Base-by-base conservation (phyloP, 345 rosid genomes). In the Camelina laxa region DNA sequence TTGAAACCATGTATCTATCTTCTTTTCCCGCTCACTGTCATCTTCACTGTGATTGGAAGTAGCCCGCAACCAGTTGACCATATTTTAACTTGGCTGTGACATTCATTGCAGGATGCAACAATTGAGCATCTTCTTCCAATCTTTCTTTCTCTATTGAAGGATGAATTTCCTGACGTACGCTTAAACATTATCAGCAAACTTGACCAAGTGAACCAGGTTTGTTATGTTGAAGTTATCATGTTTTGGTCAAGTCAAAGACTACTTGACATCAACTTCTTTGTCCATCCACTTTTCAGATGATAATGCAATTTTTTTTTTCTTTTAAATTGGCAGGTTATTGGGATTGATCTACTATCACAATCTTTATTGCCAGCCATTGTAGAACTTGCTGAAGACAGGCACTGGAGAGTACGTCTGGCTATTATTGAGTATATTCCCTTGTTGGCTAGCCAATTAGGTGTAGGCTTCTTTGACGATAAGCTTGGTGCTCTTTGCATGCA, bases 331-430 rank as follows among this genome's bases (percentile, higher is more conserved):
- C 89, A 93, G 98, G 97, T 93, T 49, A 88, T 91, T 70, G 98
- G 97, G 81, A 93, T 93, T 63, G 98, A 93, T 87, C 86, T 93
- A 69, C 84, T 93, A 65, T 93, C 97, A 39, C 98, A 88, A 65
- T 93, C 97, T 44, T 83, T 93, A 60, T 77, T 93, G 76, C 98
- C 98, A 51, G 98, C 98, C 53, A 93, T 93, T 57, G 98, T 91
- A 58, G 98, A 93, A 85, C 97, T 93, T 80, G 97, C 97, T 1
- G 97, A 91, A 85, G 98, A 93, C 81, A 87, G 94, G 70, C 98
- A 93, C 57, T 93, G 98, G 98, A 88, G 96, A 76, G 97, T 93
- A 45, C 85, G 96, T 22, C 97, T 93, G 78, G 96, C 98, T 68
- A 91, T 93, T 76, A 93, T 93, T 55, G 98, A 93, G 79, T 93